Evolutionary conservation across 2,329 filamentous ascomycete genomes (phyloP).

Genomic region (Boeremia lycopersici): DNA sequence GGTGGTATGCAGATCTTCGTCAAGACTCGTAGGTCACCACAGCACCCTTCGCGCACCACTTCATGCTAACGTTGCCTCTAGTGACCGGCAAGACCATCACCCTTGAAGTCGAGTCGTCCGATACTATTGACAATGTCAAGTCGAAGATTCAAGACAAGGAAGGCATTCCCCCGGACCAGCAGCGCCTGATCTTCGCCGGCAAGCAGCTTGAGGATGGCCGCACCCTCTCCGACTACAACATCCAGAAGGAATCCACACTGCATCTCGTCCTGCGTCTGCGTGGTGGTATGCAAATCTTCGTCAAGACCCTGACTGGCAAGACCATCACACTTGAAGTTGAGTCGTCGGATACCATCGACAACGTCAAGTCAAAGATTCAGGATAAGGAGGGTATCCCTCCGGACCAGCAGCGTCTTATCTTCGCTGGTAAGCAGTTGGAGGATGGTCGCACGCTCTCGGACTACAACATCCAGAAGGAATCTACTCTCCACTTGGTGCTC

Average conservation of each 20-base stretch:
- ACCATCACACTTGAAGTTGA: slow-evolving; percentile 71
- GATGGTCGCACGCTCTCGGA: slow-evolving; percentile 89
- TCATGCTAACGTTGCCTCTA: slow-evolving; percentile 45
- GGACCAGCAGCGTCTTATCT: slow-evolving; percentile 95
- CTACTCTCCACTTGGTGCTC: slow-evolving; percentile 82
- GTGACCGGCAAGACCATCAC: slow-evolving; percentile 64
- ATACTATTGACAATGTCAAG: slow-evolving; percentile 51
- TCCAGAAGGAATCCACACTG: slow-evolving; percentile 69
- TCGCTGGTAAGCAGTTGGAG: slow-evolving; percentile 94
- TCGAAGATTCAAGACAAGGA: slow-evolving; percentile 63
- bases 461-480: slow-evolving; percentile 97
- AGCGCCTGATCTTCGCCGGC: slow-evolving; percentile 63
- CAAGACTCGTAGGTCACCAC: slow-evolving; percentile 55
- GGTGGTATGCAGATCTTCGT: slow-evolving; percentile 69
- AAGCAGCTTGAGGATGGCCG: slow-evolving; percentile 65
- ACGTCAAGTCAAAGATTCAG: slow-evolving; percentile 96
- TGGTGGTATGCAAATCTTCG: slow-evolving; percentile 68
- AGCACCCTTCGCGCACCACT: slow-evolving; percentile 24
- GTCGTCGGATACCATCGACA: slow-evolving; percentile 87
- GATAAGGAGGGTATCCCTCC: slow-evolving; percentile 97
- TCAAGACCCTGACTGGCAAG: slow-evolving; percentile 66
- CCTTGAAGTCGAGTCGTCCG: slow-evolving; percentile 48
- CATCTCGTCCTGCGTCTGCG: slow-evolving; percentile 77
- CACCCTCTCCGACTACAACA: slow-evolving; percentile 62
- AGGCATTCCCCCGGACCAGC: slow-evolving; percentile 64